These are phyloP conservation scores for Penicillium sp. DNA, from an alignment of 2,329 filamentous ascomycete genomes.

Conservation along the genomic window DNA sequence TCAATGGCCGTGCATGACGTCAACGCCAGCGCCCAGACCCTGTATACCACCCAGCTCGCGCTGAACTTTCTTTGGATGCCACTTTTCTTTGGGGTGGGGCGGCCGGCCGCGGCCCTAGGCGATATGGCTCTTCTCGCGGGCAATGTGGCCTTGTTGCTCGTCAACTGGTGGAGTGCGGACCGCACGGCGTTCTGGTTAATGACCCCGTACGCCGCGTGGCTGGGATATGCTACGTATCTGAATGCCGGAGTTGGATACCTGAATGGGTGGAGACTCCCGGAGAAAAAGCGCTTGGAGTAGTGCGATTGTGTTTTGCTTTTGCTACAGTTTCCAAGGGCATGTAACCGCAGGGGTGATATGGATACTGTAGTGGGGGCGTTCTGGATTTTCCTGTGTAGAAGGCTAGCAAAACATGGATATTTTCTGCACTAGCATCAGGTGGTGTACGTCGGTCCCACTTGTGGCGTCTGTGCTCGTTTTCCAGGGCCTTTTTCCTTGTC, in stretches of 20 bases:
- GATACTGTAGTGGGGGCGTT: background rate
- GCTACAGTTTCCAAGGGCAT: background rate
- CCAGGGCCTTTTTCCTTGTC: background rate
- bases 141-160: conserved; percentile 71
- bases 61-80: conserved; percentile 91
- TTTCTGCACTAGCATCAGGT: conserved; percentile 1
- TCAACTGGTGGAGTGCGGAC: conserved; percentile 76
- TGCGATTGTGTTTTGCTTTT: background rate
- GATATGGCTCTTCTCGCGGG: conserved; percentile 75
- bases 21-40: conserved; percentile 68
- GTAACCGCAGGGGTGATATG: background rate
- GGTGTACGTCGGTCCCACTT: background rate
- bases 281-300: conserved; percentile 43
- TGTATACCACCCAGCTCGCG: conserved; percentile 83
- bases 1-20: conserved; percentile 56
- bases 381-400: background rate
- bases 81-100: conserved; percentile 79
- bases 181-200: conserved; percentile 70
- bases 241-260: conserved; percentile 68
- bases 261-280: conserved; percentile 60
- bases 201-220: conserved; percentile 81
- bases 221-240: conserved; percentile 84
- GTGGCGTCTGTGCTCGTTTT: conserved; percentile 1
- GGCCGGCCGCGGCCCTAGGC: conserved; percentile 70
- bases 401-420: background rate